Evolutionary conservation across 176 grass and related monocot species (phyloP), one percentile per base, ranked within the genome.

Genomic region (Calamus simplicifolius): DNA sequence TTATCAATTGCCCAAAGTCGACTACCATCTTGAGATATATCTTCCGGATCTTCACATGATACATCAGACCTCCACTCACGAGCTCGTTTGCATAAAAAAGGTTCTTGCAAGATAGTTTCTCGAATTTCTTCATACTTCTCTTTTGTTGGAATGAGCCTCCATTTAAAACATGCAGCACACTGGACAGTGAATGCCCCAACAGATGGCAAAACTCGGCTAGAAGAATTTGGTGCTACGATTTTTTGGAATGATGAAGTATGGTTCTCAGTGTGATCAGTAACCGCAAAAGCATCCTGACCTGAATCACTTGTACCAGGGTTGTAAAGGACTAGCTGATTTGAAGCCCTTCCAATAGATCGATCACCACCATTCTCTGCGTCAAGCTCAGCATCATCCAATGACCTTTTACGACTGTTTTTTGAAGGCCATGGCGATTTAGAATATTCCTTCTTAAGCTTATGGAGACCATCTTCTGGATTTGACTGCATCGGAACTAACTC

Each of bases 41-140:
- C 89, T 52, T 69, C 19, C 61, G 54, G 68, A 57, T 80, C 82
- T 64, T 80, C 29, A 21, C 89, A 95, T 54, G 71, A 61, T 23
- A 89, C 54, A 70, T 77, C 75, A 13, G 81, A 72, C 6, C 80
- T 80, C 89, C 85, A 89, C 56, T 80, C 82, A 73, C 55, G 35
- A 18, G 76, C 79, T 57, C 68, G 67, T 26, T 85, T 62, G 17
- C 85, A 95, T 2, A 57, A 25, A 81, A 98, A 98, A 30, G 79
- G 85, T 26, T 77, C 62, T n/a, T 64, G 13, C 54, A 51, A 43
- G 55, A 71, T 70, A 8, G 35, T 58, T 19, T 80, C 85, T 28
- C 85, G 75, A 59, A 89, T 78, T 77, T 82, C 79, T 68, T 95
- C 89, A 10, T 89, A 95, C 60, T 83, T 89, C 19, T 83, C 69